Evolutionary conservation across 805 yeast species (phyloP), one percentile per base, ranked within the genome.

Genomic region (Metschnikowia amazonensis): DNA sequence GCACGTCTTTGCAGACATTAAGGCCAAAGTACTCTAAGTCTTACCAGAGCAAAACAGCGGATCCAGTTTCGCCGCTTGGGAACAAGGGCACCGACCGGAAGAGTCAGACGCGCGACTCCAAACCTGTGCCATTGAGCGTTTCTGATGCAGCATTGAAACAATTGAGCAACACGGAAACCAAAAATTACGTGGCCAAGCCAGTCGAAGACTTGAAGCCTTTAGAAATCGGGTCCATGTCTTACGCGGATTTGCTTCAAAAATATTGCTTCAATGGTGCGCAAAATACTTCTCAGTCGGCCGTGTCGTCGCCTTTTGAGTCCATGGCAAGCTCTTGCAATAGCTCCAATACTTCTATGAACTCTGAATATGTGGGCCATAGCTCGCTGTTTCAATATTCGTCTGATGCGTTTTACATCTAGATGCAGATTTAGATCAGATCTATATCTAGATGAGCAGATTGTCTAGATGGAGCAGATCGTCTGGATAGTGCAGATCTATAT

Each of bases 191-290:
- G 16, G 36, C 42, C 31, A 32, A 32, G 37, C 43, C 43, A 23
- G 29, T n/a, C 13, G 36, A 41, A n/a, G 36, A 31, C 23, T 32
- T 41, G 23, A 41, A 32, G 9, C 14, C 38, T 3, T 17, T 57
- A 23, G 50, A 51, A 29, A 57, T 63, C 46, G 56, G 53, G 45
- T 53, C 63, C 25, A 52, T 62, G 52, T 50, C 58, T 16, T 68
- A 68, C 47, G 56, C 69, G 2, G 69, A 65, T 48, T 58, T 68
- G 47, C 54, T 68, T 43, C 64, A 62, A 43, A 63, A 60, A 27
- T 68, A 65, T 45, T 68, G 74, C 50, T 68, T 68, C 53, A 63
- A 60, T 42, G 65, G 65, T 32, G 63, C 66, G 4, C 47, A 45
- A n/a, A 25, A 13, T 31, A 24, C 28, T 10, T 32, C 11, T 25